Base-by-base conservation (phyloP, 306 rosid species). In the Psophocarpus tetragonolobus region DNA sequence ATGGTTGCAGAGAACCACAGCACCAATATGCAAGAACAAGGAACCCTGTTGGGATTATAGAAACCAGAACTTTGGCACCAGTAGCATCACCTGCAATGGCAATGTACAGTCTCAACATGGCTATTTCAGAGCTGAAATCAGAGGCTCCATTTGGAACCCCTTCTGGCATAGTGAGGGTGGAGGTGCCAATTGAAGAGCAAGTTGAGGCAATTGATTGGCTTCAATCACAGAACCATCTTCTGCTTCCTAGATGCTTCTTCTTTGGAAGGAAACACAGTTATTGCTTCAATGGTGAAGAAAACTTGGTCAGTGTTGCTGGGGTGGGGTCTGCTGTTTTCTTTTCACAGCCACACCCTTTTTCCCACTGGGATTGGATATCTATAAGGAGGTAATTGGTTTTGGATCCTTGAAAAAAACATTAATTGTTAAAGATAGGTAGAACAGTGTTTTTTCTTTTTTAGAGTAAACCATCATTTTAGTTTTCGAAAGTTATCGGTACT, bases 191-290 rank as follows among this genome's bases (percentile, higher is more conserved):
- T 47, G 87, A 95, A 26, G 90, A 88, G 64, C 83, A 82, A n/a
- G 84, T 95, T 69, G 91, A 91, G 38, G 94, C 93, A 26, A 87
- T 95, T 68, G 92, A 92, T 81, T 92, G 98, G 97, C 90, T 95
- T 0, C 89, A 88, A 75, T 87, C 93, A 0, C 98, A 95, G 62
- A 68, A 64, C 76, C 82, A 89, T 13, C 47, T 83, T 71, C 74
- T 87, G 57, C 93, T 87, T 82, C 97, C 98, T 6, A 88, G 97
- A 17, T 91, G 90, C 68, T 92, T 76, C 81, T 95, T 92, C 88
- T 92, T 93, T 5, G 83, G 91, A 29, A 87, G 91, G 79, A 64
- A 27, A 17, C 50, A 45, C 0, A 35, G 41, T 61, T 73, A 69
- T 26, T 68, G 48, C 50, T 68, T 42, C 66, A 54, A 35, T 15